Evolutionary conservation across 768 basidiomycete species (phyloP), one percentile per base, ranked within the genome.

Genomic region (Boletus rubescentipes): DNA sequence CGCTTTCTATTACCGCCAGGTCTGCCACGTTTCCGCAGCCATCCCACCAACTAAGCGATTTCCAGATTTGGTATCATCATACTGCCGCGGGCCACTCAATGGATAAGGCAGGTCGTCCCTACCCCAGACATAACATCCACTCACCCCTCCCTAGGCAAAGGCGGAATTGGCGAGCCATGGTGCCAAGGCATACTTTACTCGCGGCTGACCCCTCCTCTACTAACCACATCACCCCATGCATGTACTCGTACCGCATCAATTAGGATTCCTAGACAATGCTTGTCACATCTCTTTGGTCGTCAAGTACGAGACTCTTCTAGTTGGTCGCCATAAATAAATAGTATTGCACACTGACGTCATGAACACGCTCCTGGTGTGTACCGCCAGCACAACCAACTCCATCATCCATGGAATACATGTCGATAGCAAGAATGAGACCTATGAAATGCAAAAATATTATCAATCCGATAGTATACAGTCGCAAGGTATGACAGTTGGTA

Each of bases 381-480:
- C 21, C 34, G 12, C 38, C 43, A 36, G 30, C 14, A 37, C 29
- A 29, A 47, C 20, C 40, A 35, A 32, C n/a, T 16, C 47, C 18
- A 18, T 6, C 26, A 26, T 42, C 36, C 30, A 18, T 26, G 46
- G 18, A 36, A 49, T 46, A 67, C 53, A 53, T 44, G 46, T 37
- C 47, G 31, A 54, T 38, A 40, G 30, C 43, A 45, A 46, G 45
- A 29, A n/a, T 39, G 42, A 54, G 37, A 62, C 60, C 54, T 60
- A 86, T 79, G 79, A 85, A 88, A 86, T 79, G 81, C 82, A 77
- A 85, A 85, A 85, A 82, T 83, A 91, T 88, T 89, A 89, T 89
- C 88, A 83, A 91, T 41, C 85, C 80, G 68, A 71, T 67, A 68
- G 61, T 42, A 60, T 62, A 63, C 46, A 55, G 20, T 47, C 40